Base-by-base conservation (phyloP, 2,329 filamentous ascomycete species). In the Pyricularia sp. region DNA sequence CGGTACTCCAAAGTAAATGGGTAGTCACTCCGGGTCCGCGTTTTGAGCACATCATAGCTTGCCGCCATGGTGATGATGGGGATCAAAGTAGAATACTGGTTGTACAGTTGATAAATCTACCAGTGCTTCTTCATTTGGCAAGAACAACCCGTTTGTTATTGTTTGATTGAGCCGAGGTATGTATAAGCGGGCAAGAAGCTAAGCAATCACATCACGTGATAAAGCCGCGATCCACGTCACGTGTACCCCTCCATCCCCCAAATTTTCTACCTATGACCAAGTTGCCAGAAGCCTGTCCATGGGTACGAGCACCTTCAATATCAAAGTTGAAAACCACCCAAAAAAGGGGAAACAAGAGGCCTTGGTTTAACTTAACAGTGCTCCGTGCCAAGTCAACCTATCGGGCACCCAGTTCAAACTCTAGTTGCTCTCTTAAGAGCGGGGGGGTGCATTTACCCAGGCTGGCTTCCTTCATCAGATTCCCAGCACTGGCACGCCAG, bases 1-100 rank as follows among this genome's bases (percentile, higher is more conserved):
- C 93, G 85, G 77, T 97, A 97, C 72, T 95, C 91, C 31, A 94
- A 84, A 61, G 89, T 82, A 77, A 90, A 97, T 65, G 84, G 83
- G 79, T 97, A 97, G 79, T 97, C 92, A 58, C 81, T 81, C 71
- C 92, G 86, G 65, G 80, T 85, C 65, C 90, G 86, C 71, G 80
- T 80, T 79, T 92, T 94, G 66, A 88, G 80, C 42, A 78, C 71
- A 12, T 75, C 75, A 64, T 74, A 72, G 23, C 73, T 72, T 12
- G 77, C 71, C 79, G 81, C 81, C 64, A 65, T 68, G 3, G 10
- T 28, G 26, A 61, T 9, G 25, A 61, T 26, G 23, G 14, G 55
- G 25, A 59, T 9, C n/a, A 55, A 55, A 9, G 11, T 50, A 20
- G 4, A 42, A 20, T 2, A 42, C 36, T 59, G 55, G n/a, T 25